phyloP scores from a whole-genome alignment of 495 filamentous ascomycete genomes.

The Podospora anserina region DNA sequence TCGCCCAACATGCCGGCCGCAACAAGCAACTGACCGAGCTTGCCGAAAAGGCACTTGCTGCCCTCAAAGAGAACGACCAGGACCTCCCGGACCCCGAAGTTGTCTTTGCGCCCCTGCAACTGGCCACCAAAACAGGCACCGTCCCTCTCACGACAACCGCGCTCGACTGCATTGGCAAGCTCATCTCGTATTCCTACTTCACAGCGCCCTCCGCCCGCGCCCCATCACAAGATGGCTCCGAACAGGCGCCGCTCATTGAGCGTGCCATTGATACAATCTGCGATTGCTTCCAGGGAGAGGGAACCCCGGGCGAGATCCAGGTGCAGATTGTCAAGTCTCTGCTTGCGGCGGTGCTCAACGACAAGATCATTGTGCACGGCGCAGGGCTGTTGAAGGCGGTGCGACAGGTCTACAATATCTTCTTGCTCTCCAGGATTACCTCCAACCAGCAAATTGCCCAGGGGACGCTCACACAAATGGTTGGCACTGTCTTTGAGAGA shows the following conservation, averaged over 20 bases:
- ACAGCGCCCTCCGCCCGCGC: conserved; percentile 60
- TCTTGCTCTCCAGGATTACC: conserved; percentile 85
- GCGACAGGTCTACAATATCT: conserved; percentile 97
- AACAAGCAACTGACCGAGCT: conserved; percentile 77
- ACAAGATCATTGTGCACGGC: conserved; percentile 97
- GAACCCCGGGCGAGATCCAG: conserved; percentile 83
- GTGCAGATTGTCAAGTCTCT: conserved; percentile 97
- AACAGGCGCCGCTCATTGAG: conserved; percentile 71
- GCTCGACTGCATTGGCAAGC: conserved; percentile 95
- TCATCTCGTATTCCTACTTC: conserved; percentile 98
- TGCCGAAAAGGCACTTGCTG: conserved; percentile 73
- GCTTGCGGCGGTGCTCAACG: conserved; percentile 90
- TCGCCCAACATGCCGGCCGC: conserved; percentile 78
- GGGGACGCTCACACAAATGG: conserved; percentile 96
- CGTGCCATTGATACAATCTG: conserved; percentile 98
- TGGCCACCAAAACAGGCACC: conserved; percentile 80
- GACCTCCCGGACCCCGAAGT: conserved; percentile 77
- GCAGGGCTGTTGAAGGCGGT: conserved; percentile 97
- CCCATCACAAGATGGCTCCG: conserved; percentile 45
- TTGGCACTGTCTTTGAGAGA: conserved; percentile 93
- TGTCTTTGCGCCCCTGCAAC: conserved; percentile 83
- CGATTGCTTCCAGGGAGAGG: conserved; percentile 97
- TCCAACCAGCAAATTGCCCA: conserved; percentile 95
- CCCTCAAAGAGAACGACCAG: conserved; percentile 73
- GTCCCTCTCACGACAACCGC: conserved; percentile 83